Evolutionary conservation across 2,329 filamentous ascomycete species (phyloP).

Genomic region (Nothophoma quercina): DNA sequence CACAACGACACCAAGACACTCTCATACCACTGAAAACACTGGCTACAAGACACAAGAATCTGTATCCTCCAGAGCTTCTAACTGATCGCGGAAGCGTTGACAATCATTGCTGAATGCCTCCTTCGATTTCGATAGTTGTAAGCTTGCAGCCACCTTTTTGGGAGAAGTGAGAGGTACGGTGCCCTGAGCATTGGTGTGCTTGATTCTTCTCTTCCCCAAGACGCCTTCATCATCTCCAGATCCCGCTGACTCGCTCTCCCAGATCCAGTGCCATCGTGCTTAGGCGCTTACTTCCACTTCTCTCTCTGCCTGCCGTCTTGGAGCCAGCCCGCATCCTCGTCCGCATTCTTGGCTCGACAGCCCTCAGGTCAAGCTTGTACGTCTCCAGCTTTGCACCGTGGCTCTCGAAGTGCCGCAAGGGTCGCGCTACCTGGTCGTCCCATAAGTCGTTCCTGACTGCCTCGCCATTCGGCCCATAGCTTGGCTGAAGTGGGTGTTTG

Average conservation of each 20-base stretch:
- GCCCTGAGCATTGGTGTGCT: not conserved
- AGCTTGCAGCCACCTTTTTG: too few relatives aligned
- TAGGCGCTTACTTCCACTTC: constrained; percentile 33
- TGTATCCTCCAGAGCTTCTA: too few relatives aligned
- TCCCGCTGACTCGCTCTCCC: constrained; percentile 35
- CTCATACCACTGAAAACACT: too few relatives aligned
- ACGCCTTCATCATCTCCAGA: constrained; percentile 25
- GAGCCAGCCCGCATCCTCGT: constrained; percentile 7
- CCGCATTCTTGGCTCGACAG: constrained; percentile 33
- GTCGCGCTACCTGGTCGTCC: constrained; percentile 37
- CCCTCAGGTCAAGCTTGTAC: constrained; percentile 36
- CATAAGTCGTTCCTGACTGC: constrained; percentile 33
- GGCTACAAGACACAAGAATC: too few relatives aligned
- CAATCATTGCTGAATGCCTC: too few relatives aligned
- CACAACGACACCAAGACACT: too few relatives aligned
- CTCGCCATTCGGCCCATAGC: constrained; percentile 33
- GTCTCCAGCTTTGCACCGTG: constrained; percentile 33
- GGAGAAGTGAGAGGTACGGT: too few relatives aligned
- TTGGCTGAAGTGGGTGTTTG: constrained; percentile 38
- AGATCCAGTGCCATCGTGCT: constrained; percentile 36
- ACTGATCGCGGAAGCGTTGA: too few relatives aligned
- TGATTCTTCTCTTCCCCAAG: not conserved
- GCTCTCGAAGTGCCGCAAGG: constrained; percentile 32
- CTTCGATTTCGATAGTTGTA: too few relatives aligned
- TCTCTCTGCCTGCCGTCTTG: constrained; percentile 20